Percentiles rank a stretch among this genome's conserved stretches.
Conservation (phyloP, 495 filamentous ascomycete species). For the Talaromyces stipitatus region DNA sequence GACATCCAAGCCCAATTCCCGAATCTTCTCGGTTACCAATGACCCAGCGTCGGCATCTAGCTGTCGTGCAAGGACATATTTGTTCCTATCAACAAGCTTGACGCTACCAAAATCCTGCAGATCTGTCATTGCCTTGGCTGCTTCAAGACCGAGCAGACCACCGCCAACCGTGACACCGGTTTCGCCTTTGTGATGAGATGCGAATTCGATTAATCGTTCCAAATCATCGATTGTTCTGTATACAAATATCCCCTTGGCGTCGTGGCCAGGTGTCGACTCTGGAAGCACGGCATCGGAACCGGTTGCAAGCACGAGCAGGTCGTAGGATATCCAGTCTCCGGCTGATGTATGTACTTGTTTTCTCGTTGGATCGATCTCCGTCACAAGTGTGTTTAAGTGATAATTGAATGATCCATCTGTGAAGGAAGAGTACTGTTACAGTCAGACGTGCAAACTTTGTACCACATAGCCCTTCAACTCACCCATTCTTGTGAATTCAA, state of each 20-base stretch:
- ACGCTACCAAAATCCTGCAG: conserved; percentile 70
- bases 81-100: conserved; percentile 79
- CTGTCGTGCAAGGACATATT: conserved; percentile 83
- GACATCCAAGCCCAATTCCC: conserved; percentile 75
- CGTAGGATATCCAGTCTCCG: conserved; percentile 68
- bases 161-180: conserved; percentile 83
- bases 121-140: conserved; percentile 93
- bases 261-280: conserved; percentile 69
- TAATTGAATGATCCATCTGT: conserved; percentile 65
- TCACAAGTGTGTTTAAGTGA: conserved; percentile 76
- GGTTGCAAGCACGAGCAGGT: conserved; percentile 84
- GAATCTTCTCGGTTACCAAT: conserved; percentile 80
- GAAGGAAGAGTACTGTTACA: conserved; percentile 42
- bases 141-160: conserved; percentile 83
- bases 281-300: conserved; percentile 88
- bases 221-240: conserved; percentile 87
- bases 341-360: conserved; percentile 67
- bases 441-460: neutral
- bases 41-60: conserved; percentile 77
- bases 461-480: conserved; percentile 13
- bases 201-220: conserved; percentile 70
- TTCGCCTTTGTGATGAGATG: conserved; percentile 54
- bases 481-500: conserved; percentile 89
- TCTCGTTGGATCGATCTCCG: conserved; percentile 52
- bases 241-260: conserved; percentile 88